Base-by-base conservation (phyloP, 257 asterid genomes). In the Ilex aquifolium region DNA sequence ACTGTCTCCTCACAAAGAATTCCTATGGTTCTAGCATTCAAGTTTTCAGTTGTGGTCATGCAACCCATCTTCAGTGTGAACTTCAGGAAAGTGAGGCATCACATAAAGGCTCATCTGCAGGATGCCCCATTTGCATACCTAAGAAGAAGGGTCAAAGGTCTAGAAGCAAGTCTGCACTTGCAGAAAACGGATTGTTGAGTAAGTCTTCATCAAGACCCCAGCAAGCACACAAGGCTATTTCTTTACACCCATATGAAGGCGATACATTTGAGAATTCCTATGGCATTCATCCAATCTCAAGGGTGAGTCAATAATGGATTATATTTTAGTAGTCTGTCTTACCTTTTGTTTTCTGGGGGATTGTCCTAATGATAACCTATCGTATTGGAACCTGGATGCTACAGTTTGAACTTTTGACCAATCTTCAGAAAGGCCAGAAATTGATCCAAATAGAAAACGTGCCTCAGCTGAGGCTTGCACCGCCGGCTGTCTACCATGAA, bases 401-500 rank as follows among this genome's bases (percentile, higher is more conserved):
- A 75, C 95, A 92, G 97, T 89, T 92, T 74, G 95, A 87, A 72
- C 79, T 92, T 60, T 79, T 92, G 88, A 75, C 72, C 72, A 80
- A 69, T 78, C 90, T 92, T 72, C 86, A 74, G 76, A 85, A 78
- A 49, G 83, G 75, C 50, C 77, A 75, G 62, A 84, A 80, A 70
- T 53, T 67, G 36, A 46, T 72, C 51, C 92, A 82, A 59, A 64
- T 85, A 54, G 99, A 89, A 69, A 85, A 69, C 73, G 63, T 70
- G 75, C 80, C 86, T 64, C 93, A 80, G 13, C 64, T 92, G 85
- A 85, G 88, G 79, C 97, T 92, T 69, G 96, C 97, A 61, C 99
- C 99, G 7, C 99, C 99, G 32, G 97, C 99, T 13, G 80, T 89
- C 70, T 92, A 92, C 86, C 97, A 92, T 66, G 99, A 92, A 56